These are phyloP conservation scores for Beta lomatogona DNA, from an alignment of 179 eudicot genomes.

Conservation along the genomic window DNA sequence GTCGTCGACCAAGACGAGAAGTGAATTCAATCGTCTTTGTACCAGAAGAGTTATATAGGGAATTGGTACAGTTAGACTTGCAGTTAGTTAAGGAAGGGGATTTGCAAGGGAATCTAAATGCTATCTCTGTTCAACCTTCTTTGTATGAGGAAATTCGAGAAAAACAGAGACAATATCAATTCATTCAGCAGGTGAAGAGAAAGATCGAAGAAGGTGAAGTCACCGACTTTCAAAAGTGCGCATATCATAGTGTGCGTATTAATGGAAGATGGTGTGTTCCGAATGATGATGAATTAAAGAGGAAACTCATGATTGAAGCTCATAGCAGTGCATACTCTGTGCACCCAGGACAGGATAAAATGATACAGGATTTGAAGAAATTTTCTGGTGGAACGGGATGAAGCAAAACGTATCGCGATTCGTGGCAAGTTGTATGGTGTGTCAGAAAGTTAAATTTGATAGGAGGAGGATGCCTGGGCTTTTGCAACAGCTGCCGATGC, in stretches of 20 bases:
- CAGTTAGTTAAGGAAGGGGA: background rate
- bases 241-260: background rate
- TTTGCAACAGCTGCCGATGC: background rate
- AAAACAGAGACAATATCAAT: no score
- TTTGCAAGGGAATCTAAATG: background rate
- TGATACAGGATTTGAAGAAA: background rate
- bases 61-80: no score
- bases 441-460: background rate
- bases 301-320: background rate
- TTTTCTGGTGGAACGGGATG: background rate
- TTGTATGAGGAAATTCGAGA: background rate
- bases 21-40: background rate
- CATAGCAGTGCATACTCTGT: background rate
- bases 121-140: background rate
- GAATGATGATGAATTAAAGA: background rate
- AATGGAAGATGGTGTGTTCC: background rate
- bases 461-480: background rate
- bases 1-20: background rate
- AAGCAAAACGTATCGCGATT: background rate
- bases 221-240: no score
- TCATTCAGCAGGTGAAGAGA: no score
- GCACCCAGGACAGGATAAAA: background rate
- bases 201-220: background rate
- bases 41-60: background rate
- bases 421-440: background rate